phyloP scores from a whole-genome alignment of 2,329 filamentous ascomycete genomes.

The Chaetomiaceae sp. region DNA sequence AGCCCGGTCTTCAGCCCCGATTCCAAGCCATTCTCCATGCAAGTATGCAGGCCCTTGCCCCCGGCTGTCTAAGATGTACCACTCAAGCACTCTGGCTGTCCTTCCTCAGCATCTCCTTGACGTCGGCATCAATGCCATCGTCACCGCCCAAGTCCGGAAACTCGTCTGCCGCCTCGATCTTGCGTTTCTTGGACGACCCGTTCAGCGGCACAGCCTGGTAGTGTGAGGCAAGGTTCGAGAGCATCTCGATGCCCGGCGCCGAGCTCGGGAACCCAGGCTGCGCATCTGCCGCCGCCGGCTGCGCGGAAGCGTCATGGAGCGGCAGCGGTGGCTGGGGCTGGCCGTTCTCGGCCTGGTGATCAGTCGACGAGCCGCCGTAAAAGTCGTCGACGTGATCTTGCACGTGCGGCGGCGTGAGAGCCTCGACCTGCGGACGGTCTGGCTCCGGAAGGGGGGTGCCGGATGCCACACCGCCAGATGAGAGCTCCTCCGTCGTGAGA shows the following conservation, averaged over 20 bases:
- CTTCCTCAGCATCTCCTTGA: conserved; percentile 48
- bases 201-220: conserved; percentile 48
- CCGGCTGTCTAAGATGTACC: background rate
- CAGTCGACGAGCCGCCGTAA: conserved; percentile 16
- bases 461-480: conserved; percentile 40
- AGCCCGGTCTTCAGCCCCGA: no score
- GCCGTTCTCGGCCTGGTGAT: conserved; percentile 17
- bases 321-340: conserved; percentile 17
- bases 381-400: conserved; percentile 34
- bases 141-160: conserved; percentile 50
- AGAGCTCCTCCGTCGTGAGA: conserved; percentile 51
- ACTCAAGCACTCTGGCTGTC: conserved; percentile 28
- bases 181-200: conserved; percentile 49
- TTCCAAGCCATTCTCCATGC: background rate
- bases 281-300: conserved; percentile 20
- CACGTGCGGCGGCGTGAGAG: conserved; percentile 69
- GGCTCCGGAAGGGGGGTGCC: conserved; percentile 50
- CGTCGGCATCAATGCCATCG: conserved; percentile 51
- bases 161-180: conserved; percentile 45
- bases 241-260: conserved; percentile 35
- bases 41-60: no score
- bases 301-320: conserved; percentile 20
- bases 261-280: conserved; percentile 20
- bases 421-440: conserved; percentile 75
- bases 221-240: conserved; percentile 36